A percentile compares a stretch with the other conserved stretches of the same genome.
phyloP scores from a whole-genome alignment of 106 monocot genomes.

The Iris macrosiphon region DNA sequence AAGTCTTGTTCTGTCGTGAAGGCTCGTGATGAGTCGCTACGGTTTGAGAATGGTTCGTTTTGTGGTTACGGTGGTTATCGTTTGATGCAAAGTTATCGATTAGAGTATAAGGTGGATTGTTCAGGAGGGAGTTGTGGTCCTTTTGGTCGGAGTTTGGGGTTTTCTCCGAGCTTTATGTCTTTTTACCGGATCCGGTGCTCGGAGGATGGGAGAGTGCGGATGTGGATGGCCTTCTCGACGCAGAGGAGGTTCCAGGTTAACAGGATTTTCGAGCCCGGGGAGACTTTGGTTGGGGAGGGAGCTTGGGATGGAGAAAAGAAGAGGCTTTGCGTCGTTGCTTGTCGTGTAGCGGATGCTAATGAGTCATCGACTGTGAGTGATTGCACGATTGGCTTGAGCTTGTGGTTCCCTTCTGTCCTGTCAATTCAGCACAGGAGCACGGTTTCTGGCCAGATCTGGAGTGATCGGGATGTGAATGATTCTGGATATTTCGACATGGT shows the following conservation, averaged over 20 bases:
- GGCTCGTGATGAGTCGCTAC: slow-evolving; percentile 1
- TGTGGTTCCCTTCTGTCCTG: slow-evolving; percentile 39
- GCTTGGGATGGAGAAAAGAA: slow-evolving; percentile 40
- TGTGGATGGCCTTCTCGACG: slow-evolving; percentile 42
- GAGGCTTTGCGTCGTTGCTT: slow-evolving; percentile 33
- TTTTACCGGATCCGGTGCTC: slow-evolving; percentile 41
- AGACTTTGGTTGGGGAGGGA: slow-evolving; percentile 48
- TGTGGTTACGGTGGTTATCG: slow-evolving; percentile 17
- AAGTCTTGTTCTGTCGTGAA: slow-evolving; percentile 14
- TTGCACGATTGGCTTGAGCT: slow-evolving; percentile 39
- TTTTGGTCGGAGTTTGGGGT: slow-evolving; percentile 7
- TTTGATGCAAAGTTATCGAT: slow-evolving; percentile 13
- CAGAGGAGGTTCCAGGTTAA: not conserved
- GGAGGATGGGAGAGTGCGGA: slow-evolving; percentile 35
- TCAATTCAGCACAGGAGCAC: slow-evolving; percentile 28
- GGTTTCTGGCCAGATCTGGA: slow-evolving; percentile 37
- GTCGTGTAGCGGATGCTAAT: slow-evolving; percentile 12
- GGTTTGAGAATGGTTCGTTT: slow-evolving; percentile 11
- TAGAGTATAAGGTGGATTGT: slow-evolving; percentile 38
- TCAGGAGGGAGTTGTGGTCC: slow-evolving; percentile 24
- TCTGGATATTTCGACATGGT: slow-evolving; percentile 16
- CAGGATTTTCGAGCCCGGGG: slow-evolving; percentile 16
- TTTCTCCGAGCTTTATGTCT: slow-evolving; percentile 22
- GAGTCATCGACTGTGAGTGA: slow-evolving; percentile 20
- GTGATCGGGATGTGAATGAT: slow-evolving; percentile 11